phyloP scores from a whole-genome alignment of 2,329 filamentous ascomycete species.

The Aspergillus neoniger region DNA sequence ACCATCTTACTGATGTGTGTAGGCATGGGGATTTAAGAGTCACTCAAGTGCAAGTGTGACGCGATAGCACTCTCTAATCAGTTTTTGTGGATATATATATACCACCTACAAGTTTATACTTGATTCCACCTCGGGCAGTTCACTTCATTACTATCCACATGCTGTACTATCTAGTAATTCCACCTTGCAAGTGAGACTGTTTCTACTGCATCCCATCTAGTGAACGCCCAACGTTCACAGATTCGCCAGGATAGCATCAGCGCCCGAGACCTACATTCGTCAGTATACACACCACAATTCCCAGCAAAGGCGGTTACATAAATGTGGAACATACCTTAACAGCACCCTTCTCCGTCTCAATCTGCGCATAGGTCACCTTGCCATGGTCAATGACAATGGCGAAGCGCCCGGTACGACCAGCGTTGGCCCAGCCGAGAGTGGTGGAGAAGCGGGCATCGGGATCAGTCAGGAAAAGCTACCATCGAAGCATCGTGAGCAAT shows the following conservation, averaged over 20 bases:
- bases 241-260: constrained; percentile 37
- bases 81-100: too few species aligned
- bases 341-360: constrained; percentile 56
- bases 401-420: constrained; percentile 72
- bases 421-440: constrained; percentile 70
- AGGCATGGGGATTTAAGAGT: too few species aligned
- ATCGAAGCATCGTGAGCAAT: too few species aligned
- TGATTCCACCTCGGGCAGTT: too few species aligned
- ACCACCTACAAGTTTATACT: too few species aligned
- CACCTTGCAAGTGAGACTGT: too few species aligned
- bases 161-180: too few species aligned
- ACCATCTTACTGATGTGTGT: too few species aligned
- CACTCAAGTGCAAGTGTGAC: too few species aligned
- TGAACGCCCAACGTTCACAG: constrained; percentile 20
- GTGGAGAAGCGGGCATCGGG: constrained; percentile 70
- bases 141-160: too few species aligned
- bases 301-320: neutral
- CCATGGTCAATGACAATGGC: constrained; percentile 79
- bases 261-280: constrained; percentile 31
- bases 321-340: constrained; percentile 31
- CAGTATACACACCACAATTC: neutral
- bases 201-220: neutral
- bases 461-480: constrained; percentile 73
- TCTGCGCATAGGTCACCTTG: constrained; percentile 76
- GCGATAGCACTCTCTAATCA: too few species aligned